phyloP scores from a whole-genome alignment of 768 basidiomycete species.

The Mycena rebaudengoi region DNA sequence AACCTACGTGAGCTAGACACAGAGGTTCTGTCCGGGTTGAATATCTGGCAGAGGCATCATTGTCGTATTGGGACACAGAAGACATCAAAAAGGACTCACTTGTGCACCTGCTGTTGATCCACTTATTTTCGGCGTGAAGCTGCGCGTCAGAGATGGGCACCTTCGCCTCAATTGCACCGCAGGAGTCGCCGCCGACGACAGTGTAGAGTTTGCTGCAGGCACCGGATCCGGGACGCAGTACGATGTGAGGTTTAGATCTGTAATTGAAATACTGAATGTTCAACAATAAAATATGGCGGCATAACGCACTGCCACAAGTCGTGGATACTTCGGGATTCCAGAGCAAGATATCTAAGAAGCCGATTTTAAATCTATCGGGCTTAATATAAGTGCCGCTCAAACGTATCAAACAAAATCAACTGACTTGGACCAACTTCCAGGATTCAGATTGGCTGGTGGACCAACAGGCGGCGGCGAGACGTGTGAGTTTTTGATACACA shows the following conservation, averaged over 20 bases:
- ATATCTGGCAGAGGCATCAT: background rate
- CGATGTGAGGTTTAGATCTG: background rate
- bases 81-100: background rate
- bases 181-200: conserved; percentile 2
- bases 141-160: background rate
- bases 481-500: conserved; percentile 9
- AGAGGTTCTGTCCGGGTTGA: conserved; percentile 5
- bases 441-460: conserved; percentile 14
- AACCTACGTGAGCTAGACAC: too few species aligned
- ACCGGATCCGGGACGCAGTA: background rate
- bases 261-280: background rate
- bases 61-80: background rate
- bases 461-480: background rate
- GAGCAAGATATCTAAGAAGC: conserved; percentile 8
- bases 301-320: conserved; percentile 8
- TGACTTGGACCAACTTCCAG: conserved; percentile 14
- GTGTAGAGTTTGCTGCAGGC: conserved; percentile 4
- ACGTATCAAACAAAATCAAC: background rate
- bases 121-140: background rate
- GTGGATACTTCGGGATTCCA: conserved; percentile 15
- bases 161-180: conserved; percentile 6
- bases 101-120: conserved; percentile 2
- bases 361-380: conserved; percentile 1
- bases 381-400: too few species aligned
- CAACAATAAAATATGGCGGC: background rate